These are phyloP conservation scores for Paecilomyces dactylethromorphus DNA, from an alignment of 2,329 filamentous ascomycete genomes.

Conservation along the genomic window DNA sequence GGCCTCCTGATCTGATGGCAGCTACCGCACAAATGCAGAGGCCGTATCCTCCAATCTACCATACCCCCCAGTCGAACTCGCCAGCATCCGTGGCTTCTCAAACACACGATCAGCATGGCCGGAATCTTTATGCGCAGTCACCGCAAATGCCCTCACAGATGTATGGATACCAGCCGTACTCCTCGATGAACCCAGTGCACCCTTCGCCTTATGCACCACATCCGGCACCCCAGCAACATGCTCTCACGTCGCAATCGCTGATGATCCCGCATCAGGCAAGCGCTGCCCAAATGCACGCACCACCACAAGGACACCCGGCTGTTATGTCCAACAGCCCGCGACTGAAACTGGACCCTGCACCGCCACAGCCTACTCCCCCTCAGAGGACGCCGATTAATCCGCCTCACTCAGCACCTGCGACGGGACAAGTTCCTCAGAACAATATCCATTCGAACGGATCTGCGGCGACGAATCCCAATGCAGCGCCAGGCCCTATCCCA, in stretches of 20 bases:
- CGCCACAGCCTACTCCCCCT: conserved; percentile 27
- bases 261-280: conserved; percentile 44
- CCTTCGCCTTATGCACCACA: conserved; percentile 53
- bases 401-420: conserved; percentile 37
- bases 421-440: conserved; percentile 43
- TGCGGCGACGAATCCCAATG: conserved; percentile 71
- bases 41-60: conserved; percentile 84
- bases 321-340: conserved; percentile 60
- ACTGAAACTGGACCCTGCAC: conserved; percentile 40
- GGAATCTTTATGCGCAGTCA: conserved; percentile 77
- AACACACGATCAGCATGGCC: conserved; percentile 75
- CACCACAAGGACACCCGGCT: conserved; percentile 39
- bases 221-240: conserved; percentile 47
- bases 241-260: conserved; percentile 49
- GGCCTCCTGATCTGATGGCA: conserved; percentile 65
- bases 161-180: conserved; percentile 64
- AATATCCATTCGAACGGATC: conserved; percentile 30
- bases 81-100: conserved; percentile 89
- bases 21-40: conserved; percentile 59
- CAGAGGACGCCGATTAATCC: conserved; percentile 31
- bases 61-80: conserved; percentile 91
- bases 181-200: conserved; percentile 46
- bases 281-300: conserved; percentile 34
- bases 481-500: conserved; percentile 91
- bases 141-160: conserved; percentile 77